Evolutionary conservation across 2,329 filamentous ascomycete species (phyloP), one percentile per base, ranked within the genome.

Genomic region (Cladophialophora psammophila): DNA sequence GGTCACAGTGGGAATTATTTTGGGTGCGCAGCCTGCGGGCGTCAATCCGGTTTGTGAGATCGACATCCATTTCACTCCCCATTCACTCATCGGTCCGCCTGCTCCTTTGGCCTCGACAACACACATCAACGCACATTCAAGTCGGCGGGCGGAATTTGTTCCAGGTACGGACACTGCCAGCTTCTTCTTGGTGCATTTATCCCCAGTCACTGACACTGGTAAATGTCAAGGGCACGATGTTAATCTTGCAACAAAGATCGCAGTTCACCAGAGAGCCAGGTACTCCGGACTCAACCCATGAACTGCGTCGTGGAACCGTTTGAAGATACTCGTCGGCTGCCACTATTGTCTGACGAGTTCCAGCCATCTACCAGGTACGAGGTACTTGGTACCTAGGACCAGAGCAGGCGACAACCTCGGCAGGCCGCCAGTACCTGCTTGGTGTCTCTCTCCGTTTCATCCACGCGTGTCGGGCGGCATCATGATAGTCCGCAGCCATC

Each of bases 21-120:
- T 36, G 40, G 42, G 57, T 45, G 57, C 57, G 59, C 34, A 34
- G 35, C 13, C 31, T 40, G 40, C 35, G 52, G 52, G 42, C 40
- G 58, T 32, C n/a, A 48, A 48, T 48, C 42, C n/a, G 42, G 42
- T 20, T 48, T 50, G 20, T 50, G 45, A 31, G 18, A 50, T 26
- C 59, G 38, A 45, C 34, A 45, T 58, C 8, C 6, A 56, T 13
- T 34, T 26, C 26, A 34, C 45, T 54, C 59, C 59, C 59, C 45
- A 61, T 61, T 18, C 34, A 52, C 6, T 31, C 18, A 50, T 61
- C 59, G 59, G 59, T 53, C 59, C 59, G 59, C 35, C 35, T 61
- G 32, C 59, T 53, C 15, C 35, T 61, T 61, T 40, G 48, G 59
- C 32, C 6, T 6, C 15, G 35, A 45, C 38, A 42, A 6, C n/a